Conservation (phyloP, 768 basidiomycete genomes). For the Pulveroboletus sp. region DNA sequence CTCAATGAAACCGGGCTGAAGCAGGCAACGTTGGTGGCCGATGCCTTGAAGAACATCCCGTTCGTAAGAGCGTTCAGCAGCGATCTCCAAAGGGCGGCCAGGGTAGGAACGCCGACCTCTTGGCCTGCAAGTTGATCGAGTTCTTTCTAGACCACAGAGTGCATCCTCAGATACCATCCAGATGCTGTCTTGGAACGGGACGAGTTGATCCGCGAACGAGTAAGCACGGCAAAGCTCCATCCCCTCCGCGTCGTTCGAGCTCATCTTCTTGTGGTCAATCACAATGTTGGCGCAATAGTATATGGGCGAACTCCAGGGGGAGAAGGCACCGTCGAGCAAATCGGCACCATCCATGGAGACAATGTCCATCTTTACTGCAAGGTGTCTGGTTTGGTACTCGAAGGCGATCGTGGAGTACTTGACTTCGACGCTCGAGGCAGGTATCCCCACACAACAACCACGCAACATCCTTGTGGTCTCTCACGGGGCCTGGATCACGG, state of each 20-base stretch:
- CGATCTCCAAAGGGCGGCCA: slow-evolving; percentile 62
- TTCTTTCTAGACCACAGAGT: slow-evolving; percentile 55
- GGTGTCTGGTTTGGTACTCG: slow-evolving; percentile 64
- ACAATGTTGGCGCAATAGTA: slow-evolving; percentile 33
- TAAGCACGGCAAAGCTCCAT: slow-evolving; percentile 27
- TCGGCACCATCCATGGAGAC: slow-evolving; percentile 24
- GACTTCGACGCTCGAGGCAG: slow-evolving; percentile 12
- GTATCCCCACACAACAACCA: slow-evolving; percentile 28
- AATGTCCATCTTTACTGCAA: slow-evolving; percentile 37
- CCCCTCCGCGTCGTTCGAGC: neutral
- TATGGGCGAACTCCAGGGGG: slow-evolving; percentile 61
- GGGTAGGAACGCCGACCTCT: slow-evolving; percentile 40
- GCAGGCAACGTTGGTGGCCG: slow-evolving; percentile 56
- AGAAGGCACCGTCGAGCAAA: slow-evolving; percentile 13
- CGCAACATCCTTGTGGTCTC: slow-evolving; percentile 51
- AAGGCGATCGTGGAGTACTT: slow-evolving; percentile 35
- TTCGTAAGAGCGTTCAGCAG: slow-evolving; percentile 66
- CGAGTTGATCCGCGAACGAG: slow-evolving; percentile 59
- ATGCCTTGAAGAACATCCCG: slow-evolving; percentile 46
- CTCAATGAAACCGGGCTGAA: slow-evolving; percentile 58
- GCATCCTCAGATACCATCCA: slow-evolving; percentile 53
- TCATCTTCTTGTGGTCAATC: neutral
- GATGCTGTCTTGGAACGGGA: slow-evolving; percentile 39
- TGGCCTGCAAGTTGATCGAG: neutral
- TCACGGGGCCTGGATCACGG: slow-evolving; percentile 62